phyloP scores from a whole-genome alignment of 768 basidiomycete genomes.

The Coprinellus aureogranulatus region DNA sequence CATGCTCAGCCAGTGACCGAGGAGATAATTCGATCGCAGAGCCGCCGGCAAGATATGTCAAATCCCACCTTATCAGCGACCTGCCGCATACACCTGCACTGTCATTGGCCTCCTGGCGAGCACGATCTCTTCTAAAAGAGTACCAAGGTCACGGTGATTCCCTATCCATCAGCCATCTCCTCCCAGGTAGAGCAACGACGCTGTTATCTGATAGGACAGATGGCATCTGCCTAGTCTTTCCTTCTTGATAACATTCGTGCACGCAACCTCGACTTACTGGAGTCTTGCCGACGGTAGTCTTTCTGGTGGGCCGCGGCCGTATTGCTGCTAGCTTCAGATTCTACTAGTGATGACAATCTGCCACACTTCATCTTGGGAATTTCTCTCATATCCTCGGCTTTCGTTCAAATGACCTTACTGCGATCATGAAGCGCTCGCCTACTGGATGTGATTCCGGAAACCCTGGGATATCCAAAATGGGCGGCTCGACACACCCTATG shows the following conservation, averaged over 20 bases:
- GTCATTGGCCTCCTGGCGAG: no score
- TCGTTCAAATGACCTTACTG: no score
- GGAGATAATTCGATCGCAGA: not conserved
- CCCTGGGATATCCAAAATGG: no score
- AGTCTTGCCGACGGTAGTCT: not conserved
- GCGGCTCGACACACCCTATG: no score
- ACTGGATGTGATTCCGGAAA: no score
- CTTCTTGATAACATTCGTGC: not conserved
- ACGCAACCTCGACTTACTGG: not conserved
- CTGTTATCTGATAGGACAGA: not conserved
- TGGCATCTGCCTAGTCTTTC: not conserved
- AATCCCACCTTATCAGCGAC: conserved; percentile 2
- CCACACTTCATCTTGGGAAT: no score
- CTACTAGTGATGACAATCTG: not conserved
- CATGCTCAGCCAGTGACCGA: not conserved
- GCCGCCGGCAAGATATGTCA: not conserved
- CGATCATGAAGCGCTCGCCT: no score
- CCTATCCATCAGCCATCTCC: no score
- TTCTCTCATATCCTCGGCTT: not conserved
- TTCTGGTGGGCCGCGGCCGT: not conserved
- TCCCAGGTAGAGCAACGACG: no score
- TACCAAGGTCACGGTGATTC: no score
- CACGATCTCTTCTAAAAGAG: no score
- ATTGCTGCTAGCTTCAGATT: not conserved
- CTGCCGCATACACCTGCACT: not conserved